Base-by-base conservation (phyloP, 345 rosid genomes). In the Ceriops tagal region DNA sequence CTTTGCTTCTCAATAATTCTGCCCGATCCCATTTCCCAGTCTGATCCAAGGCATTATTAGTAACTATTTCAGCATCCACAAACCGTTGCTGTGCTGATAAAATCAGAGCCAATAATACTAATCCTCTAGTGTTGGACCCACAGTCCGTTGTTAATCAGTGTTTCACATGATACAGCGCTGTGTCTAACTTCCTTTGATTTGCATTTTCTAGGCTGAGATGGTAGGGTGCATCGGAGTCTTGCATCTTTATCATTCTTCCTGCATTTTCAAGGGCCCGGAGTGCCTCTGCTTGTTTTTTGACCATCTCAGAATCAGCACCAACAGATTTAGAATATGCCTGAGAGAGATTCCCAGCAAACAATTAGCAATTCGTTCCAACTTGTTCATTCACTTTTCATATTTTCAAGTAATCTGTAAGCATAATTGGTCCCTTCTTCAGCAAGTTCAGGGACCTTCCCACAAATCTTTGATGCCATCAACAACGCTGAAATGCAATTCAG, bases 1-100 rank as follows among this genome's bases (percentile, higher is more conserved):
- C 96, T 71, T 82, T 86, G 65, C 89, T 79, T 77, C 86, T 84
- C 86, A 91, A 77, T 64, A 91, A 79, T 68, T 86, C 92, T 75
- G 91, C 92, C 57, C 87, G 92, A 59, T 89, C 92, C 96, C 91
- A 91, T 74, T 82, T 86, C 58, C 84, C 88, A 47, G 90, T 85
- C 73, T 89, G 88, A 16, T 89, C 89, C 73, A 91, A 76, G 21
- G 91, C 97, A 7, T 85, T 87, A 66, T 55, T 79, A n/a, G 85
- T 78, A 24, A 87, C 70, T 8, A 70, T 79, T 80, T 87, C 97
- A 16, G 90, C 91, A 51, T 86, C 90, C 34, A 59, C 52, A 70
- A 77, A 86, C 71, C 73, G 80, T 68, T 85, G 85, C 78, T 83
- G 87, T 46, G 96, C 96, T 0, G 97, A 91, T 65, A 89, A 83